Evolutionary conservation across 148 eudicot genomes (phyloP).

Genomic region (Chenopodium quinoa): DNA sequence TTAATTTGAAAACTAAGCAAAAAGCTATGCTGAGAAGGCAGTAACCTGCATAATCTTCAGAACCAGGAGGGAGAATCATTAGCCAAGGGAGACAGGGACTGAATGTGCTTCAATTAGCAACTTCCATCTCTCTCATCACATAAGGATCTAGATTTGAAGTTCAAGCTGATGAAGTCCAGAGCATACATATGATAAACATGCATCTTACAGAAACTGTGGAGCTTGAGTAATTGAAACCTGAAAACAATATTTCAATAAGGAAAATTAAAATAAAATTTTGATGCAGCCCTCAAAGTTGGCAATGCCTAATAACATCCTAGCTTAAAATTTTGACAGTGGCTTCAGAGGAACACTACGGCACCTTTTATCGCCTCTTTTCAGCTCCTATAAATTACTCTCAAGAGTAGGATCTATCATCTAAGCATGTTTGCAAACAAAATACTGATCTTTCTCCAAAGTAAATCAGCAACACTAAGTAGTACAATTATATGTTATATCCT

Average conservation of each 20-base stretch:
- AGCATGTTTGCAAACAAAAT: background rate
- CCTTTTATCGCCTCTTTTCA: background rate
- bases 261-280: background rate
- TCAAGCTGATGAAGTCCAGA: background rate
- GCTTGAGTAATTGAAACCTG: background rate
- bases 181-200: background rate
- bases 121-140: background rate
- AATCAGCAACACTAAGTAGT: background rate
- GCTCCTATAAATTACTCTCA: background rate
- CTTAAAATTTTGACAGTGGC: background rate
- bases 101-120: background rate
- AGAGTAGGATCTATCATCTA: background rate
- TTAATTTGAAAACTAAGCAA: background rate
- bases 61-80: background rate
- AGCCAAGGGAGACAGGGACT: background rate
- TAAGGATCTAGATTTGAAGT: background rate
- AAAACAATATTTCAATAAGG: background rate
- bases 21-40: background rate
- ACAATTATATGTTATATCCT: background rate
- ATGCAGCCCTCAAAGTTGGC: background rate
- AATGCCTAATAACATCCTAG: background rate
- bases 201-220: background rate
- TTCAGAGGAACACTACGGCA: background rate
- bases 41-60: background rate
- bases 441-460: background rate